Percentiles rank a stretch among this genome's conserved stretches.
Evolutionary conservation across 176 grass and related monocot genomes (phyloP).

Genomic region (Bromus sterilis): DNA sequence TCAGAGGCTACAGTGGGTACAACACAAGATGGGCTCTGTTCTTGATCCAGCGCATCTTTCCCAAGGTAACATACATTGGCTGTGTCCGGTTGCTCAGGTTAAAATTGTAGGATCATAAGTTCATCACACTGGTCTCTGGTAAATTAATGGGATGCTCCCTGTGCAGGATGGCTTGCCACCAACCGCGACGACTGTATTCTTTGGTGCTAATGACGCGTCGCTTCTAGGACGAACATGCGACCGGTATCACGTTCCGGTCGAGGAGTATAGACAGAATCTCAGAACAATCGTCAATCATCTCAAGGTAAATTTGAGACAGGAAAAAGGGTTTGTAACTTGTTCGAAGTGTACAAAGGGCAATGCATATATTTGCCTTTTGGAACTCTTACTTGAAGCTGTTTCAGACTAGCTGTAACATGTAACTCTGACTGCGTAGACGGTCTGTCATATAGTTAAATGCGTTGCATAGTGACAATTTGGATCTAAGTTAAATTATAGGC

Average conservation of each 20-base stretch:
- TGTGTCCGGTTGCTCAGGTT: neutral
- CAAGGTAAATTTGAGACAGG: constrained; percentile 30
- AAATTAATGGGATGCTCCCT: neutral
- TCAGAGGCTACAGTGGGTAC: constrained; percentile 85
- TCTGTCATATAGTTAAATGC: neutral
- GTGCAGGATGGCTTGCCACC: constrained; percentile 32
- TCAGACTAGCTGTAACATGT: neutral
- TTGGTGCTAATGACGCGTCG: constrained; percentile 79
- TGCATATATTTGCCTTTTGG: neutral
- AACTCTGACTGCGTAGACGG: too few relatives aligned
- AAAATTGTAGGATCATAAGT: too few relatives aligned
- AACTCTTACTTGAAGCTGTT: neutral
- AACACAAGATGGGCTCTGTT: constrained; percentile 94
- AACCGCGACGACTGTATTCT: constrained; percentile 61
- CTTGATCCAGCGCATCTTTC: constrained; percentile 67
- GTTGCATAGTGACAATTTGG: neutral
- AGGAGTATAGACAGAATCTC: constrained; percentile 74
- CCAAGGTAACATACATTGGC: constrained; percentile 30
- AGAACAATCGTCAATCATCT: constrained; percentile 57
- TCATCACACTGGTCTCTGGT: neutral
- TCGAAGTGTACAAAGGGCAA: neutral
- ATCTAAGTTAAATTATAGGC: neutral
- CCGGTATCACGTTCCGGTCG: constrained; percentile 63
- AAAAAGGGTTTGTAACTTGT: neutral
- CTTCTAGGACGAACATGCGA: constrained; percentile 49